Evolutionary conservation across 164 flowering plant species (phyloP).

Genomic region (grape (Vitis vinifera)): ASM3070453v1 NC_081805.1:4876001-4876500

Average conservation of each 20-base stretch:
- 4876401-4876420: no score
- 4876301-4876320: constrained; percentile 35
- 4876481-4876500: neutral
- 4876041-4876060: constrained; percentile 27
- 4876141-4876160: constrained; percentile 16
- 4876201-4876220: constrained; percentile 61
- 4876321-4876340: constrained; percentile 21
- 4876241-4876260: constrained; percentile 26
- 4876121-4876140: constrained; percentile 3
- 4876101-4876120: constrained; percentile 10
- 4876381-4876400: no score
- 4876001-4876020: constrained; percentile 11
- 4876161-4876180: constrained; percentile 16
- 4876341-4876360: neutral
- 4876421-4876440: no score
- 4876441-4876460: no score
- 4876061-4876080: constrained; percentile 89
- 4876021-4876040: constrained; percentile 17
- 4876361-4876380: no score
- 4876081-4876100: constrained; percentile 62
- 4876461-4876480: no score
- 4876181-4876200: constrained; percentile 42
- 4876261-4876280: constrained; percentile 12
- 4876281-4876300: constrained; percentile 35
- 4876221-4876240: constrained; percentile 36